phyloP scores from a whole-genome alignment of 2,329 filamentous ascomycete species.

The Sphaceloma murrayae region DNA sequence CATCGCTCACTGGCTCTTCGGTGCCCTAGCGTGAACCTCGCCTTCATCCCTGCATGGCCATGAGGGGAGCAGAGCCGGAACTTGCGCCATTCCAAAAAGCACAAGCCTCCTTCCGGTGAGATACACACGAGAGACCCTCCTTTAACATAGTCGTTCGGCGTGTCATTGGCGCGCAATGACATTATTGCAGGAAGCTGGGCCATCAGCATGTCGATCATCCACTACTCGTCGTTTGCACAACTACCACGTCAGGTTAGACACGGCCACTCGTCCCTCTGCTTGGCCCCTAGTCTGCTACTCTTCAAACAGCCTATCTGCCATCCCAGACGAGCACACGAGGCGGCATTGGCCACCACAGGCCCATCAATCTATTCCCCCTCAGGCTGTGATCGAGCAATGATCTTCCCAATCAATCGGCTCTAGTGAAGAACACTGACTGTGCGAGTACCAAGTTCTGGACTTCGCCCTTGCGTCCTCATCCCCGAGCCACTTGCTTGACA shows the following conservation, averaged over 20 bases:
- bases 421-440: conserved; percentile 15
- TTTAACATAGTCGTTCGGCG: no score
- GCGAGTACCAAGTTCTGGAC: conserved; percentile 11
- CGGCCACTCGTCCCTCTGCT: neutral
- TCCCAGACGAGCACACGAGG: conserved; percentile 2
- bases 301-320: neutral
- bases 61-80: neutral
- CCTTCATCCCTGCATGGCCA: conserved; percentile 10
- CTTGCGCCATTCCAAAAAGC: conserved; percentile 12
- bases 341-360: conserved; percentile 7
- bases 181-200: neutral
- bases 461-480: neutral
- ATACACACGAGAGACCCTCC: no score
- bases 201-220: conserved; percentile 10
- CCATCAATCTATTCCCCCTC: conserved; percentile 15
- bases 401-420: conserved; percentile 15
- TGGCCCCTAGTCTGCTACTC: conserved; percentile 5
- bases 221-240: no score
- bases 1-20: conserved; percentile 8
- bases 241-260: conserved; percentile 4
- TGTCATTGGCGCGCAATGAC: conserved; percentile 1
- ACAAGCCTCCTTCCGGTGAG: conserved; percentile 11
- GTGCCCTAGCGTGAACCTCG: neutral
- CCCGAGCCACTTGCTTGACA: neutral
- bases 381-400: conserved; percentile 11